These are phyloP conservation scores for Ormosia semicastrata DNA, from an alignment of 306 rosid species.

Conservation along the genomic window DNA sequence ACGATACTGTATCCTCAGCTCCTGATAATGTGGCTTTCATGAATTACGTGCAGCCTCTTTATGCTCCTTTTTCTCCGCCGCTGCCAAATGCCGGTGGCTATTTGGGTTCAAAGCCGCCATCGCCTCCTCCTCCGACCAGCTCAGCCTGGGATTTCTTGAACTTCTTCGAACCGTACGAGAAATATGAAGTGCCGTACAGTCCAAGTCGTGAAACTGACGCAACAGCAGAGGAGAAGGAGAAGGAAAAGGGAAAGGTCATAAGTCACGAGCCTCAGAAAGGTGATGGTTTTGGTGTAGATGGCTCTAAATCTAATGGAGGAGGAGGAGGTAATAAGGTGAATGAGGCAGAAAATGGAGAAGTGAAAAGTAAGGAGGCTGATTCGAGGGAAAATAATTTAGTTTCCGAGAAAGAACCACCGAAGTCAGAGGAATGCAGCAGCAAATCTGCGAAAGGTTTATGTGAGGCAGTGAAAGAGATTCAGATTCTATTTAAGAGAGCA, in stretches of 20 bases:
- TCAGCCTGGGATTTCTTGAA: slow-evolving; percentile 83
- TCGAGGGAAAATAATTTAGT: slow-evolving; percentile 9
- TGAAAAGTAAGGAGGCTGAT: neutral
- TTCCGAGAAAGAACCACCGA: slow-evolving; percentile 13
- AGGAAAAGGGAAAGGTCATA: slow-evolving; percentile 16
- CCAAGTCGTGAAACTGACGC: neutral
- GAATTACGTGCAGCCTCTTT: slow-evolving; percentile 25
- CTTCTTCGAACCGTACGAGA: slow-evolving; percentile 76
- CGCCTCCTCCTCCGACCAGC: slow-evolving; percentile 59
- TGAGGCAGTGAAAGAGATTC: slow-evolving; percentile 62
- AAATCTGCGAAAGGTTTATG: slow-evolving; percentile 31
- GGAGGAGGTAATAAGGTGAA: neutral
- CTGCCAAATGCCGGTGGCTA: neutral
- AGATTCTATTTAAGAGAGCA: slow-evolving; percentile 55
- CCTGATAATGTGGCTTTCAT: slow-evolving; percentile 26
- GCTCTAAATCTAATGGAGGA: neutral
- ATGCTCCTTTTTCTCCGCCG: slow-evolving; percentile 43
- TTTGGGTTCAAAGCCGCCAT: slow-evolving; percentile 26
- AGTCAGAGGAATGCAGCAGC: slow-evolving; percentile 23
- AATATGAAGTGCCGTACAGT: slow-evolving; percentile 48
- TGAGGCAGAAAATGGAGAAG: slow-evolving; percentile 19
- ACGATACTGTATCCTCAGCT: slow-evolving; percentile 3
- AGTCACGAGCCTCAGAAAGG: neutral
- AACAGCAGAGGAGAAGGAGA: neutral
- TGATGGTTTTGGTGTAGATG: neutral